Conservation (phyloP, 805 yeast species). For the Yarrowia sp. region DNA sequence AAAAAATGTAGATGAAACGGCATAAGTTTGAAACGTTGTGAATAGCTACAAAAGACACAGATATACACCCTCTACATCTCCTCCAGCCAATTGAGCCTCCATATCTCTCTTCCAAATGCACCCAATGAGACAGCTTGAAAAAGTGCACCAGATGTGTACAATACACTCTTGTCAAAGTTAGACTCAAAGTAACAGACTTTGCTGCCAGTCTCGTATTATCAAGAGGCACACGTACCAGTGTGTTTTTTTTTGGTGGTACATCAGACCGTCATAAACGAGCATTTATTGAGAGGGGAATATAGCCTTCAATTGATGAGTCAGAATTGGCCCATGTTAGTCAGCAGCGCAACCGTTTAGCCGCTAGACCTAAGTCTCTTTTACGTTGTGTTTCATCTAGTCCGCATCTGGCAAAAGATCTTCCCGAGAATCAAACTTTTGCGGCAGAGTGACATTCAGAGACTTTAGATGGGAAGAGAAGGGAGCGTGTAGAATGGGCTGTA, state of each 20-base stretch:
- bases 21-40: no score
- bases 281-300: no score
- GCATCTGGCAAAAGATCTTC: conserved; percentile 6
- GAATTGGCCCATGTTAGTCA: background rate
- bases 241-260: no score
- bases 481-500: background rate
- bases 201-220: background rate
- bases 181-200: background rate
- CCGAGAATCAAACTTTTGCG: background rate
- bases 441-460: background rate
- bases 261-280: no score
- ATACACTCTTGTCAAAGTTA: no score
- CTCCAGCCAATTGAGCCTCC: no score
- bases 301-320: background rate
- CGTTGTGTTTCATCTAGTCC: background rate
- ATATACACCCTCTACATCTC: no score
- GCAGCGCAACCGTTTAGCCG: background rate
- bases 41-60: no score
- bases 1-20: no score
- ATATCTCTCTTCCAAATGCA: no score
- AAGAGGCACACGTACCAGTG: no score
- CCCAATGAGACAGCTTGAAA: background rate
- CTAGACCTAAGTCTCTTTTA: background rate
- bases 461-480: background rate
- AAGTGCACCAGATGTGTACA: background rate